Percentiles rank a stretch among this genome's conserved stretches.
These are phyloP conservation scores for Reticulascus tulasneorum DNA, from an alignment of 2,329 filamentous ascomycete species.

Conservation along the genomic window DNA sequence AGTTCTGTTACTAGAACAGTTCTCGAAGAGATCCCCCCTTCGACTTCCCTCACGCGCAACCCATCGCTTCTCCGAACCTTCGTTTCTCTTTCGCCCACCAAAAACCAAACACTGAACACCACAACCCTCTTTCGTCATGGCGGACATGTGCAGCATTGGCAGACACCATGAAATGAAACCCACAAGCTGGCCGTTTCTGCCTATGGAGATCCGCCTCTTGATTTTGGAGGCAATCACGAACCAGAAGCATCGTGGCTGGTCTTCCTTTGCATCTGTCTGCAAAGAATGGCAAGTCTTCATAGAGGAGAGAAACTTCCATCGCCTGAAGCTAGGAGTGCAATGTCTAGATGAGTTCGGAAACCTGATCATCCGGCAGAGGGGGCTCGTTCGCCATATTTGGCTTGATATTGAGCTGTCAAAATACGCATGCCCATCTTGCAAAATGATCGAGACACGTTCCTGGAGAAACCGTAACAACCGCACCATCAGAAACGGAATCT, in stretches of 20 bases:
- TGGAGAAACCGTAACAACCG: not conserved
- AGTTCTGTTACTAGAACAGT: no score
- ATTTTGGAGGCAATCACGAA: slow-evolving; percentile 22
- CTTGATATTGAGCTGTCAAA: slow-evolving; percentile 23
- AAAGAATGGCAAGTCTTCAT: slow-evolving; percentile 29
- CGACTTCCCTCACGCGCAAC: no score
- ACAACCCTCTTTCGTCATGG: no score
- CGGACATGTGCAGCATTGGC: no score
- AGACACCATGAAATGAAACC: no score
- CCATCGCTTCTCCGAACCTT: no score
- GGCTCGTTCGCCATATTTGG: slow-evolving; percentile 25
- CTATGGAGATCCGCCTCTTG: slow-evolving; percentile 26
- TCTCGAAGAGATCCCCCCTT: no score
- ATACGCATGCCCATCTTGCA: slow-evolving; percentile 19
- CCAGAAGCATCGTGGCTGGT: slow-evolving; percentile 26
- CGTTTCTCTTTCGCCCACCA: no score
- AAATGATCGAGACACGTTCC: not conserved
- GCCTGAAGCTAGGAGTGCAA: slow-evolving; percentile 19
- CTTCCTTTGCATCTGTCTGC: slow-evolving; percentile 26
- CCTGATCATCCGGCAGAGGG: slow-evolving; percentile 16
- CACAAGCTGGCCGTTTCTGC: slow-evolving; percentile 19
- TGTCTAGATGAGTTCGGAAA: slow-evolving; percentile 20
- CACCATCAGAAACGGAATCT: slow-evolving; percentile 18
- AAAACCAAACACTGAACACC: no score
- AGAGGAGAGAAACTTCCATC: slow-evolving; percentile 23